Evolutionary conservation across 768 basidiomycete genomes (phyloP).

Genomic region (Termitomyces sp.): DNA sequence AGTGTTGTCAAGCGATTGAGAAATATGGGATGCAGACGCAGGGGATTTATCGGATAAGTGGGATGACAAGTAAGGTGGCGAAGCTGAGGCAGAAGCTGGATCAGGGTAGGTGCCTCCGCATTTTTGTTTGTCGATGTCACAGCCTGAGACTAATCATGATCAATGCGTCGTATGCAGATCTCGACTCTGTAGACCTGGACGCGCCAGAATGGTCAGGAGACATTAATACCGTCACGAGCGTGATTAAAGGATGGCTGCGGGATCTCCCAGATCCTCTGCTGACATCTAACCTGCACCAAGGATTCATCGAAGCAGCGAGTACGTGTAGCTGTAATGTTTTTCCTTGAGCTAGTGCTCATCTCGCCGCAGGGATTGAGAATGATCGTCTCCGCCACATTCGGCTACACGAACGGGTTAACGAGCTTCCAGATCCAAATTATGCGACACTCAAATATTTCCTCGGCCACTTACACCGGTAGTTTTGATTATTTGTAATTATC

Average conservation of each 20-base stretch:
- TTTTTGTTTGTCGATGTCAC: background rate
- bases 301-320: conserved; percentile 93
- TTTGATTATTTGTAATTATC: background rate
- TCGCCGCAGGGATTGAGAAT: conserved; percentile 75
- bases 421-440: conserved; percentile 98
- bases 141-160: background rate
- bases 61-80: conserved; percentile 83
- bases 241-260: conserved; percentile 92
- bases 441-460: conserved; percentile 94
- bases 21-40: conserved; percentile 78
- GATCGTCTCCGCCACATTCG: conserved; percentile 94
- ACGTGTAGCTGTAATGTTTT: conserved; percentile 2
- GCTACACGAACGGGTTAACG: conserved; percentile 95
- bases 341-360: background rate
- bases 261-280: conserved; percentile 94
- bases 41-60: conserved; percentile 93
- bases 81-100: conserved; percentile 82
- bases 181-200: conserved; percentile 85
- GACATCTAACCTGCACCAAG: conserved; percentile 79
- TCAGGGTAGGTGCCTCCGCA: conserved; percentile 51
- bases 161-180: conserved; percentile 39
- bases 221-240: conserved; percentile 95
- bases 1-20: conserved; percentile 91
- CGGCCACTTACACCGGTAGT: conserved; percentile 91
- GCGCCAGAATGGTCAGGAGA: conserved; percentile 89